Percentiles rank a stretch among this genome's conserved stretches.
phyloP scores from a whole-genome alignment of 257 asterid species.

The Gentiana straminea region DNA sequence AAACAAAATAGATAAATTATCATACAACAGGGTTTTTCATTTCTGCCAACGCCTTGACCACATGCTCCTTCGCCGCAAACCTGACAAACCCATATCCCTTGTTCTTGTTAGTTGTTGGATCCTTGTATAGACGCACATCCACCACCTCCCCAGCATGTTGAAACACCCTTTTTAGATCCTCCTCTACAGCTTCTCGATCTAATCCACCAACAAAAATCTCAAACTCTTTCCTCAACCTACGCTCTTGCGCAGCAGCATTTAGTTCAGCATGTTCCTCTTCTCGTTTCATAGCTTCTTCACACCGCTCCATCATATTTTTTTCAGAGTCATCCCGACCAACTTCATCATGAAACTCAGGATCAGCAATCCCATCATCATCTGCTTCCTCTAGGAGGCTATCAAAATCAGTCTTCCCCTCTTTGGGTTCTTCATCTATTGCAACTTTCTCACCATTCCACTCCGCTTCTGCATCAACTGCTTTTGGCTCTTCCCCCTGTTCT shows the following conservation, averaged over 20 bases:
- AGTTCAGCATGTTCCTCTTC: conserved; percentile 43
- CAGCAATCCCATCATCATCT: conserved; percentile 36
- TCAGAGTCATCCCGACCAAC: conserved; percentile 29
- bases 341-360: conserved; percentile 38
- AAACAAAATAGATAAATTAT: conserved; percentile 4
- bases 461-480: conserved; percentile 11
- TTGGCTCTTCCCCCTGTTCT: conserved; percentile 14
- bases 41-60: conserved; percentile 41
- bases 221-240: conserved; percentile 45
- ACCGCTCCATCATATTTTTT: conserved; percentile 25
- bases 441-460: conserved; percentile 15
- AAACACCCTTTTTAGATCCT: conserved; percentile 45
- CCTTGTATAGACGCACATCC: conserved; percentile 45
- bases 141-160: conserved; percentile 49
- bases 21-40: conserved; percentile 65
- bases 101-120: conserved; percentile 45
- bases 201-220: conserved; percentile 65
- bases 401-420: conserved; percentile 25
- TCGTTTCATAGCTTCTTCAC: conserved; percentile 29
- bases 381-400: conserved; percentile 31
- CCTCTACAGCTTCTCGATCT: conserved; percentile 50
- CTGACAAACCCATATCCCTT: conserved; percentile 59
- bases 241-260: conserved; percentile 41
- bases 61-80: conserved; percentile 55
- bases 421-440: conserved; percentile 22